Base-by-base conservation (phyloP, 2,329 filamentous ascomycete species). In the Penicillium oxalicum region DNA sequence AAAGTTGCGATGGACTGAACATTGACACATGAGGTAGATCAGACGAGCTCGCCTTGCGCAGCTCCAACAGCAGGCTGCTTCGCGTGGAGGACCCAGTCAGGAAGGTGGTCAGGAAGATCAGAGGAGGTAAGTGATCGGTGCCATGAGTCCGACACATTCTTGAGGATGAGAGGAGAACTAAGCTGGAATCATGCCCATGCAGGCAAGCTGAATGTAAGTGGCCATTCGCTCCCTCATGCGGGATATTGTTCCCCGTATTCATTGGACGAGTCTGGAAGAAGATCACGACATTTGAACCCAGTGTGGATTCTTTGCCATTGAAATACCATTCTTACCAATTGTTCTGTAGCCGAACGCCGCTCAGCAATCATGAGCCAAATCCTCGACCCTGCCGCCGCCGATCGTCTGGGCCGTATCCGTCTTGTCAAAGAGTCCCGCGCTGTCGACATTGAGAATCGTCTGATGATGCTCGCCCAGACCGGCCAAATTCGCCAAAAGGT, bases 401-500 rank as follows among this genome's bases (percentile, higher is more conserved):
- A 98, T 74, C 87, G 93, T 11, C 80, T 98, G 1, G 89, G 88
- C 49, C 88, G 93, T 57, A 97, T 98, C 73, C 86, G 91, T 32
- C 83, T 98, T 52, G 93, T 98, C 65, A 97, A 97, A 74, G 89
- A 91, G 68, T 84, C 86, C 60, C 88, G 93, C 62, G 93, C 93
- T 33, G 81, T 79, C 53, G 90, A 96, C 63, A 82, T 98, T 49
- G 93, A 98, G 76, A 91, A 94, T 77, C 75, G 91, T 44, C 80
- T 98, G 48, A 91, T 98, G 70, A 90, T 86, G 83, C 81, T 98
- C 49, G 91, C 93, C 50, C 83, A 90, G 63, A 81, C 84, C 25
- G 91, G 91, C 25, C 93, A 97, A 75, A 76, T 98, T 61, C 78
- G 88, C 47, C 75, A 82, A 53, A 94, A 95, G 69, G 89, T 98